A percentile compares a stretch with the other conserved stretches of the same genome.
Conservation (phyloP, 805 yeast genomes). For the Scheffersomyces stipitis region DNA sequence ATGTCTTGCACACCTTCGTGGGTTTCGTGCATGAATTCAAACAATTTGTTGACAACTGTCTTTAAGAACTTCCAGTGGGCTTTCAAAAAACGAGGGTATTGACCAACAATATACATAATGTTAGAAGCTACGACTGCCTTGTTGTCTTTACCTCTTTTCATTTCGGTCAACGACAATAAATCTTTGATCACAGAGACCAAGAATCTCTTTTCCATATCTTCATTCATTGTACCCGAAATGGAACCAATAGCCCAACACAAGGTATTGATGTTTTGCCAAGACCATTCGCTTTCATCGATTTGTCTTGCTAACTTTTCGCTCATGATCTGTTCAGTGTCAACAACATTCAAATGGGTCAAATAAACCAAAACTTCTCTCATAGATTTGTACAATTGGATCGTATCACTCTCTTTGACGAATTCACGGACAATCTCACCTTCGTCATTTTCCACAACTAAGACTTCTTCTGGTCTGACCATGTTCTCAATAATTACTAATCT, state of each 20-base stretch:
- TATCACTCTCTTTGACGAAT: conserved; percentile 94
- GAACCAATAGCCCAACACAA: conserved; percentile 99
- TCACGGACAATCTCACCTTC: conserved; percentile 99
- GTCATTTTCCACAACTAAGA: conserved; percentile 92
- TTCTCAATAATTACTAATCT: conserved; percentile 93
- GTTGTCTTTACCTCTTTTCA: conserved; percentile 96
- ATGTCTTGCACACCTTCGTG: conserved; percentile 99
- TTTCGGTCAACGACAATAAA: conserved; percentile 85
- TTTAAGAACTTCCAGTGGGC: conserved; percentile 98
- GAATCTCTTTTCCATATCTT: conserved; percentile 93
- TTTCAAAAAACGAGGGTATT: conserved; percentile 93
- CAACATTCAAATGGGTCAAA: conserved; percentile 91
- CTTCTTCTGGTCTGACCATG: conserved; percentile 99
- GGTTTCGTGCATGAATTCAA: conserved; percentile 99
- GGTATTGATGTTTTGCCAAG: conserved; percentile 97
- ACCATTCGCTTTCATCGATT: conserved; percentile 97
- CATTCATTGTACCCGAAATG: conserved; percentile 97
- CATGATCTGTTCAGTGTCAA: conserved; percentile 93
- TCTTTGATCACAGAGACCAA: conserved; percentile 92
- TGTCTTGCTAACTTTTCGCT: conserved; percentile 86
- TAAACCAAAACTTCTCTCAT: conserved; percentile 95
- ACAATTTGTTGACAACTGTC: conserved; percentile 91
- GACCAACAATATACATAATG: conserved; percentile 99
- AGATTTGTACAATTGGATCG: conserved; percentile 90
- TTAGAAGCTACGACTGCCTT: conserved; percentile 99